These are phyloP conservation scores for Berkeleyomyces rouxiae DNA, from an alignment of 2,329 filamentous ascomycete genomes.

Conservation along the genomic window DNA sequence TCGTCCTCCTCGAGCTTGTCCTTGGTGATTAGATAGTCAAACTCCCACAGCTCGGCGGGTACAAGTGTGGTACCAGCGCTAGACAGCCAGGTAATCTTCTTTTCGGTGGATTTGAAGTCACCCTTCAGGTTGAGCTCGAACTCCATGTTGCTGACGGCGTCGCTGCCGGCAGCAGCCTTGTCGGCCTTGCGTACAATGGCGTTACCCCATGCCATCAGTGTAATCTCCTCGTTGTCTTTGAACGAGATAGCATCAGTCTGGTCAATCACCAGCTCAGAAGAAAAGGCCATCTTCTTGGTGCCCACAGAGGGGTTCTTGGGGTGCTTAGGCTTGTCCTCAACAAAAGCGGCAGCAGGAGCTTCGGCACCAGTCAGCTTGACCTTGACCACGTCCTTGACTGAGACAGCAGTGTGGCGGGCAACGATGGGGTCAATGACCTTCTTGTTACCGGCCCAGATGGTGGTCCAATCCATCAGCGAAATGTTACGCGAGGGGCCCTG, in stretches of 20 bases:
- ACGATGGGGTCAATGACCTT: constrained; percentile 66
- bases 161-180: constrained; percentile 28
- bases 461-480: constrained; percentile 68
- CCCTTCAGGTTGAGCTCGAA: constrained; percentile 81
- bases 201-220: constrained; percentile 93
- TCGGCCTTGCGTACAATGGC: constrained; percentile 33
- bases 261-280: constrained; percentile 60
- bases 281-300: constrained; percentile 70
- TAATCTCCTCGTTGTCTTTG: constrained; percentile 76
- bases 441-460: constrained; percentile 60
- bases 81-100: constrained; percentile 92
- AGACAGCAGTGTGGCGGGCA: constrained; percentile 57
- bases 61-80: constrained; percentile 59
- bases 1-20: constrained; percentile 86
- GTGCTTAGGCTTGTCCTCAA: constrained; percentile 70
- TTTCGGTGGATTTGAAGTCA: constrained; percentile 87
- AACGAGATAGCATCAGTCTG: constrained; percentile 75
- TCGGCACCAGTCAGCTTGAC: constrained; percentile 53
- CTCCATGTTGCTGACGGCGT: constrained; percentile 50
- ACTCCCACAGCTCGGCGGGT: constrained; percentile 41
- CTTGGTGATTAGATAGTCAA: constrained; percentile 58
- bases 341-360: constrained; percentile 42
- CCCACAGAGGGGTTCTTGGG: constrained; percentile 77
- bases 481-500: constrained; percentile 75
- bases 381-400: constrained; percentile 53